These are phyloP conservation scores for Daedaleopsis nitida DNA, from an alignment of 768 basidiomycete genomes.

Conservation along the genomic window DNA sequence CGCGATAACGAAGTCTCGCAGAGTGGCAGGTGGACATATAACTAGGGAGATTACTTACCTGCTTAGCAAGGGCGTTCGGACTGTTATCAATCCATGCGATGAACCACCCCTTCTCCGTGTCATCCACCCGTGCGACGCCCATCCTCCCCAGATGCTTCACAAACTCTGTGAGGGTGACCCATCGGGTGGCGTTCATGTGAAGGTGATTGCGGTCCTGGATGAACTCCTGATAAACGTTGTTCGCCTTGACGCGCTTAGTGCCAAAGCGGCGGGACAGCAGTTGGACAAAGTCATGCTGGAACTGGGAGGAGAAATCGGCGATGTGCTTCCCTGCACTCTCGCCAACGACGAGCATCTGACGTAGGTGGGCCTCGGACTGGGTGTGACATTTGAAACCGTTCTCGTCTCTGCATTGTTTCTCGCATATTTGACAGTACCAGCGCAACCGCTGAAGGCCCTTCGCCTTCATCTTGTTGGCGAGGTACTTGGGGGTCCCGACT, in stretches of 20 bases:
- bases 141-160: constrained; percentile 83
- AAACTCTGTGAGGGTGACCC: constrained; percentile 98
- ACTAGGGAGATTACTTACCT: constrained; percentile 47
- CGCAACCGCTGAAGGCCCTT: constrained; percentile 94
- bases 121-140: constrained; percentile 91
- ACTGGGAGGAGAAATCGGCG: constrained; percentile 82
- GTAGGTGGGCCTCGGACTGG: constrained; percentile 84
- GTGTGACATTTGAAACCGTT: constrained; percentile 99
- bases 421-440: constrained; percentile 99
- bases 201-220: constrained; percentile 92
- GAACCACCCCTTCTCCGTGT: constrained; percentile 99
- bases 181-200: constrained; percentile 98
- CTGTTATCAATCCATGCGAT: constrained; percentile 97
- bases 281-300: constrained; percentile 91
- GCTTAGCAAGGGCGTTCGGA: constrained; percentile 91
- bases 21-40: neutral
- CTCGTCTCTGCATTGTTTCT: constrained; percentile 98
- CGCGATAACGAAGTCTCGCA: too few relatives aligned
- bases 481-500: constrained; percentile 88
- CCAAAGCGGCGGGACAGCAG: constrained; percentile 90
- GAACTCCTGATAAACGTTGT: constrained; percentile 97
- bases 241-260: constrained; percentile 93
- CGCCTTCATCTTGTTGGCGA: constrained; percentile 97
- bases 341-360: constrained; percentile 97
- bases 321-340: constrained; percentile 94